A percentile compares a stretch with the other conserved stretches of the same genome.
Conservation (phyloP, 2,329 filamentous ascomycete genomes). For the Aspergillus felis region DNA sequence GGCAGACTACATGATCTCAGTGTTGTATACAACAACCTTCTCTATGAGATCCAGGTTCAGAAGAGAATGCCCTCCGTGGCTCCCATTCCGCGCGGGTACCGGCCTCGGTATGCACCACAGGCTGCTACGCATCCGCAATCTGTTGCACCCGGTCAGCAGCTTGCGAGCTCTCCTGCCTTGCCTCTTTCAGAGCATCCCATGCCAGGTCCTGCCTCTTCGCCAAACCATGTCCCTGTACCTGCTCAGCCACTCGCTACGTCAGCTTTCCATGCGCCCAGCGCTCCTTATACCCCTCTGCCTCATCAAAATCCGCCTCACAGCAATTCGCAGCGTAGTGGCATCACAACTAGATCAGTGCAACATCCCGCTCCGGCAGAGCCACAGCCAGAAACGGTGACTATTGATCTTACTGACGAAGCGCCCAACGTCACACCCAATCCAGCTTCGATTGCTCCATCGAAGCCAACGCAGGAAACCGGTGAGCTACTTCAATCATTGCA, state of each 20-base stretch:
- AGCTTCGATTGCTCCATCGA: background rate
- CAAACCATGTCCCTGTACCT: background rate
- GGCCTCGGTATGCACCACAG: constrained; percentile 6
- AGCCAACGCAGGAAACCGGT: constrained; percentile 6
- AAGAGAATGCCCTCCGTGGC: constrained; percentile 14
- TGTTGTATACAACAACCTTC: constrained; percentile 21
- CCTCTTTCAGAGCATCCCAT: background rate
- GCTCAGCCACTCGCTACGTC: background rate
- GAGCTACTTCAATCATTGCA: constrained; percentile 23
- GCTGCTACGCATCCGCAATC: background rate
- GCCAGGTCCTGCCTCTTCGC: background rate
- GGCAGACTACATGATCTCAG: constrained; percentile 18
- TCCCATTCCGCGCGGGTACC: constrained; percentile 17
- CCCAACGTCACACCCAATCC: constrained; percentile 1
- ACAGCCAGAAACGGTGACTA: background rate
- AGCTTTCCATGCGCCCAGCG: background rate
- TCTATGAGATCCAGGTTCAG: constrained; percentile 19
- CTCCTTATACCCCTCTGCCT: background rate
- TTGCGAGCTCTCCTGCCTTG: background rate
- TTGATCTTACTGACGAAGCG: constrained; percentile 7
- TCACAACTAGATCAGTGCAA: background rate
- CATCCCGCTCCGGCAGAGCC: background rate
- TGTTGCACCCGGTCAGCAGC: background rate
- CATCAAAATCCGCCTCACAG: background rate
- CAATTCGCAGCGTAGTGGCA: background rate